phyloP scores from a whole-genome alignment of 768 basidiomycete genomes.

The Daedaleopsis nitida region DNA sequence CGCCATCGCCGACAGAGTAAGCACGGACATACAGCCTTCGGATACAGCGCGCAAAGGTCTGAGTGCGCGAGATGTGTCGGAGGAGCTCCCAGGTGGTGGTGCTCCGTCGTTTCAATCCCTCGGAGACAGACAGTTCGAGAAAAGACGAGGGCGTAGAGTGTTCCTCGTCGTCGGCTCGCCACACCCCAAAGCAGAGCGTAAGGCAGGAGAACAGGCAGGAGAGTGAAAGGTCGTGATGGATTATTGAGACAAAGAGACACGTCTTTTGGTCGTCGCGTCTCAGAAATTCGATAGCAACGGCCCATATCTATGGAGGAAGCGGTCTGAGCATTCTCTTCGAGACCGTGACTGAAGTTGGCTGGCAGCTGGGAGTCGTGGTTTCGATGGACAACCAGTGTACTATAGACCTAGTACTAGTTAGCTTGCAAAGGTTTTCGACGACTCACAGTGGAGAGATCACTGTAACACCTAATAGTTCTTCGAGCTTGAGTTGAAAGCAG shows the following conservation, averaged over 20 bases:
- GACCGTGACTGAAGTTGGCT: too few species aligned
- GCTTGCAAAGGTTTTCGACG: too few species aligned
- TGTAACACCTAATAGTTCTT: too few species aligned
- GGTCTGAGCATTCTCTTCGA: neutral
- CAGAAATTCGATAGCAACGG: neutral
- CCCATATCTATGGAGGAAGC: neutral
- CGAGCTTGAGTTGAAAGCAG: too few species aligned
- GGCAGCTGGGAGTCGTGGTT: too few species aligned
- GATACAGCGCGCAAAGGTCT: neutral
- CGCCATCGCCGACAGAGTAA: neutral
- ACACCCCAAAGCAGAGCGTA: neutral
- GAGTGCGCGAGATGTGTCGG: neutral
- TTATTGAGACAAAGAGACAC: neutral
- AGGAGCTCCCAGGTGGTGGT: neutral
- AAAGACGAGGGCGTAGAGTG: neutral
- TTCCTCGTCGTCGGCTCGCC: neutral
- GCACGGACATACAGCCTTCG: neutral
- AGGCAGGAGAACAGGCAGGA: neutral
- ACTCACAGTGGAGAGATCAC: too few species aligned
- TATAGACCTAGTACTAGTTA: too few species aligned
- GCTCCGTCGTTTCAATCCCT: neutral
- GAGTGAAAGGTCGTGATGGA: neutral
- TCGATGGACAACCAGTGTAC: too few species aligned
- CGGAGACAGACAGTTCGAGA: neutral
- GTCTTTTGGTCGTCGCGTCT: neutral